Conservation (phyloP, 495 filamentous ascomycete genomes). For the Aspergillus egyptiacus region DNA sequence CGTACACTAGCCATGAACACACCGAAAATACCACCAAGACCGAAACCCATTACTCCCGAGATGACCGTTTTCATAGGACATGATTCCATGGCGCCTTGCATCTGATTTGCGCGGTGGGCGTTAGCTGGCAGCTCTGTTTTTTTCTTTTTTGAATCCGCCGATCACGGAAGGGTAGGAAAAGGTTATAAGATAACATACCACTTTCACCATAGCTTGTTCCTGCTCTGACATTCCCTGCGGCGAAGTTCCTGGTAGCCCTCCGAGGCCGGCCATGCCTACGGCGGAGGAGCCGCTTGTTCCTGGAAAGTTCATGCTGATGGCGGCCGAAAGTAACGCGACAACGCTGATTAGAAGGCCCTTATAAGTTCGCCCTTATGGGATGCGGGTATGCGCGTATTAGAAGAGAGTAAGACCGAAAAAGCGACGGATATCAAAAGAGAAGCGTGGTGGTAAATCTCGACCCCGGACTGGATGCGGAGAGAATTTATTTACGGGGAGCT, state of each 20-base stretch:
- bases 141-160: too few species aligned
- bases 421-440: neutral
- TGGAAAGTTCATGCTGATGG: conserved; percentile 40
- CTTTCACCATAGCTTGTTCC: conserved; percentile 49
- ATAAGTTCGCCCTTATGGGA: too few species aligned
- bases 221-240: conserved; percentile 46
- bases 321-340: neutral
- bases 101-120: too few species aligned
- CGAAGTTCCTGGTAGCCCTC: conserved; percentile 19
- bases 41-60: conserved; percentile 82
- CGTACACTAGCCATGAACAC: conserved; percentile 90
- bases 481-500: conserved; percentile 10
- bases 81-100: conserved; percentile 79
- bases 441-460: neutral
- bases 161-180: neutral
- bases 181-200: conserved; percentile 30
- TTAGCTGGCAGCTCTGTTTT: too few species aligned
- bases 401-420: neutral
- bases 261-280: conserved; percentile 14
- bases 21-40: conserved; percentile 84
- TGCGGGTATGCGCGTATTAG: neutral
- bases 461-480: conserved; percentile 8
- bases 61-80: conserved; percentile 80
- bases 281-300: conserved; percentile 23
- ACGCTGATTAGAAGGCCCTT: neutral